A percentile compares a stretch with the other conserved stretches of the same genome.
Evolutionary conservation across 768 basidiomycete species (phyloP).

Genomic region (Collybiopsis confluens): DNA sequence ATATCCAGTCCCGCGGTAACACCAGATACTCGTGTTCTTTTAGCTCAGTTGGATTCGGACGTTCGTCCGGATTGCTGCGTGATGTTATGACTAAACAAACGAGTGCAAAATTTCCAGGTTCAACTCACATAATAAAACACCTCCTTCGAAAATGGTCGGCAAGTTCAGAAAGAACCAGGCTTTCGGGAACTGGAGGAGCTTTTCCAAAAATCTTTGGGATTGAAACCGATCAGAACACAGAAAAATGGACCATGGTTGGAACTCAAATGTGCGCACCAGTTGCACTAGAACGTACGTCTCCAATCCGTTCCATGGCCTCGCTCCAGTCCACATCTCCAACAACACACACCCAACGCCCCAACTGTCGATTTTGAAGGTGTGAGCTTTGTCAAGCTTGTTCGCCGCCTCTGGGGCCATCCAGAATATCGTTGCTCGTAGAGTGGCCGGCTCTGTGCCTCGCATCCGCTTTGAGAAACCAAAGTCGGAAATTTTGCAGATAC

Average conservation of each 20-base stretch:
- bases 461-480: slow-evolving; percentile 98
- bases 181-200: slow-evolving; percentile 88
- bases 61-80: slow-evolving; percentile 78
- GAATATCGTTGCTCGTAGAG: slow-evolving; percentile 98
- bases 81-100: slow-evolving; percentile 9
- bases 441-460: slow-evolving; percentile 77
- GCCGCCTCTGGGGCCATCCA: slow-evolving; percentile 99
- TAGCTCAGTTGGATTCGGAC: slow-evolving; percentile 76
- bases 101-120: too few relatives aligned
- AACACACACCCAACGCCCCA: slow-evolving; percentile 99
- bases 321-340: slow-evolving; percentile 98
- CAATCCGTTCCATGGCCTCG: slow-evolving; percentile 88
- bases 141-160: slow-evolving; percentile 83
- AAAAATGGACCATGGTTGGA: background rate
- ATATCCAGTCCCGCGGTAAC: too few relatives aligned
- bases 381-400: slow-evolving; percentile 80
- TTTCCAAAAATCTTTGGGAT: slow-evolving; percentile 80
- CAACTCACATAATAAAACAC: slow-evolving; percentile 86
- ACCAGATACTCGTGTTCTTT: slow-evolving; percentile 80
- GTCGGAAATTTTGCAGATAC: slow-evolving; percentile 95
- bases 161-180: slow-evolving; percentile 67
- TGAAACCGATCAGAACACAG: background rate
- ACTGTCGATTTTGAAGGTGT: too few relatives aligned
- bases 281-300: slow-evolving; percentile 91
- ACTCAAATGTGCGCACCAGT: slow-evolving; percentile 71